Evolutionary conservation across 768 basidiomycete genomes (phyloP).

Genomic region (Leccinum ochraceum): DNA sequence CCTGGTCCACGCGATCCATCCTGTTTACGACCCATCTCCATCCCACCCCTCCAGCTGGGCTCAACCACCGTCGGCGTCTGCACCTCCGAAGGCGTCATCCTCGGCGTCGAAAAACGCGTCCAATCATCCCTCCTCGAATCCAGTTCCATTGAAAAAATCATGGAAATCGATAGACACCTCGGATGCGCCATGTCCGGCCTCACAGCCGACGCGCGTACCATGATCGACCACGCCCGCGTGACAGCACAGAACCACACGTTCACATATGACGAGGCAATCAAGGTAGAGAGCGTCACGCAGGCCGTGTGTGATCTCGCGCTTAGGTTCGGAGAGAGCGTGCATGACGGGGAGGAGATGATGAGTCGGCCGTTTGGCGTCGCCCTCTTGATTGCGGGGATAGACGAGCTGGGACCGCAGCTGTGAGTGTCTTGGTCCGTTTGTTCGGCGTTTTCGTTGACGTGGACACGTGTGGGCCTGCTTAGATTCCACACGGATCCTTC

Average conservation of each 20-base stretch:
- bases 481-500: constrained; percentile 99
- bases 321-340: constrained; percentile 97
- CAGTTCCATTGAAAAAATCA: constrained; percentile 97
- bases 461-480: constrained; percentile 1
- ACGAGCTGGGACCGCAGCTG: constrained; percentile 96
- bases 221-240: constrained; percentile 99
- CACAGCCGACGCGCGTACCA: constrained; percentile 97
- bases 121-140: constrained; percentile 96
- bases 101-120: constrained; percentile 98
- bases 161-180: constrained; percentile 97
- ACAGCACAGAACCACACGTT: constrained; percentile 95
- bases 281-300: constrained; percentile 97
- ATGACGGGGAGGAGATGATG: constrained; percentile 99
- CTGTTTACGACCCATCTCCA: constrained; percentile 6
- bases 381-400: constrained; percentile 93
- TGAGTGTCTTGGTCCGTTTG: constrained; percentile 41
- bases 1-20: background rate
- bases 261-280: constrained; percentile 95
- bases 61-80: constrained; percentile 96
- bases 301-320: constrained; percentile 97
- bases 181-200: constrained; percentile 98
- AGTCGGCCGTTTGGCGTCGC: constrained; percentile 99
- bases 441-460: background rate
- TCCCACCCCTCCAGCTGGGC: constrained; percentile 65
- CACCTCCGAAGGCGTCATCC: constrained; percentile 86